phyloP scores from a whole-genome alignment of 345 rosid genomes.

The Eucalyptus curtisii region DNA sequence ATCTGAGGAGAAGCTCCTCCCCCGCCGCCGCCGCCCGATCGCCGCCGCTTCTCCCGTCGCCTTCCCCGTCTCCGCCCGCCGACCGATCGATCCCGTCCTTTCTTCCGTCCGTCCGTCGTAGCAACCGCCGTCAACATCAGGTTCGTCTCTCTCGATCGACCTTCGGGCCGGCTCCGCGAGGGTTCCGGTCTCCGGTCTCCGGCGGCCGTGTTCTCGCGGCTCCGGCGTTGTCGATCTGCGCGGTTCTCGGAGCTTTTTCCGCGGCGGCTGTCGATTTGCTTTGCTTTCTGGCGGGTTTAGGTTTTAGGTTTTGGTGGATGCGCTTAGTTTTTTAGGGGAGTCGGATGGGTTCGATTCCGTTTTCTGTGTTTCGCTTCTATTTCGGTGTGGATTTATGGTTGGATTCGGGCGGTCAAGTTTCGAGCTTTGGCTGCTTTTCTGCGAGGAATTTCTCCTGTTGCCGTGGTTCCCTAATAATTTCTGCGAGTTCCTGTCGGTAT shows the following conservation, averaged over 20 bases:
- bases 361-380: background rate
- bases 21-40: background rate
- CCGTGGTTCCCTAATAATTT: background rate
- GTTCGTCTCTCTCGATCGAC: background rate
- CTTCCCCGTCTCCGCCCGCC: background rate
- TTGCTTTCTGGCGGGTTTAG: background rate
- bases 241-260: background rate
- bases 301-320: background rate
- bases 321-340: background rate
- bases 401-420: background rate
- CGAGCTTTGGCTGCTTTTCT: background rate
- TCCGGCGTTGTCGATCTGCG: background rate
- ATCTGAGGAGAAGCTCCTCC: background rate
- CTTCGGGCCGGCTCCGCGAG: background rate
- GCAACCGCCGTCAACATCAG: background rate
- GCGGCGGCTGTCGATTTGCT: too few species aligned
- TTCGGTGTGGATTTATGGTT: background rate
- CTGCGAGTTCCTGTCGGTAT: background rate
- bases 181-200: background rate
- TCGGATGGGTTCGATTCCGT: background rate
- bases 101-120: background rate
- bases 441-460: background rate
- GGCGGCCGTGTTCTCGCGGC: background rate
- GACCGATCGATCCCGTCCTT: background rate
- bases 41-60: background rate